A percentile compares a stretch with the other conserved stretches of the same genome.
Conservation (phyloP, 2,329 filamentous ascomycete genomes). For the Amesomyces nigricolor region DNA sequence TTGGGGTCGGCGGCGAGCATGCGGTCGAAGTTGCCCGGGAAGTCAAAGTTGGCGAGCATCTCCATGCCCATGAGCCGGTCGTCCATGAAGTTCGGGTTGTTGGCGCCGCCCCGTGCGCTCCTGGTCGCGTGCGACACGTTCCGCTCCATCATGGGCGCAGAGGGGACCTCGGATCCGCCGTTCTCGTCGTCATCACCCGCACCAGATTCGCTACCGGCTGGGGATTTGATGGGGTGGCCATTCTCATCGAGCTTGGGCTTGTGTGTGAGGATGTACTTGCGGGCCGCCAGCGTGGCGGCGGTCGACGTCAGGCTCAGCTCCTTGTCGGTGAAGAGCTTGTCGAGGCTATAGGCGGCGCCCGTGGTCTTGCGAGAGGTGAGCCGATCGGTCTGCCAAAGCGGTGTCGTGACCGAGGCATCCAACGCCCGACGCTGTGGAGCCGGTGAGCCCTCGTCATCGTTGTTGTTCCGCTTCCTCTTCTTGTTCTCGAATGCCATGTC, state of each 20-base stretch:
- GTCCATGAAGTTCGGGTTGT: slow-evolving; percentile 51
- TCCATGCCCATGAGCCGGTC: slow-evolving; percentile 56
- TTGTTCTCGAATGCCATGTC: slow-evolving; percentile 52
- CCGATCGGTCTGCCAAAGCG: slow-evolving; percentile 58
- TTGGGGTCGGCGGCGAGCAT: slow-evolving; percentile 52
- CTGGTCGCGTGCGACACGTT: slow-evolving; percentile 59
- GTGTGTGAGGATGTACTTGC: slow-evolving; percentile 56
- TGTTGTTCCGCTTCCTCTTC: slow-evolving; percentile 54
- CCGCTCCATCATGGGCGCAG: slow-evolving; percentile 56
- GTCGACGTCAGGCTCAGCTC: slow-evolving; percentile 63
- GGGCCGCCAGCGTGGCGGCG: slow-evolving; percentile 54
- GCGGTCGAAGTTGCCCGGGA: slow-evolving; percentile 53
- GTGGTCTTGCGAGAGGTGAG: slow-evolving; percentile 50
- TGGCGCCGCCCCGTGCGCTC: slow-evolving; percentile 51
- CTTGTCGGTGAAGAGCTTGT: slow-evolving; percentile 66
- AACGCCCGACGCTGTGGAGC: slow-evolving; percentile 50
- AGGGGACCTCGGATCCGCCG: slow-evolving; percentile 42
- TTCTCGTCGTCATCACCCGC: slow-evolving; percentile 47
- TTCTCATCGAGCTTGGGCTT: slow-evolving; percentile 45
- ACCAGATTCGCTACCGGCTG: slow-evolving; percentile 49
- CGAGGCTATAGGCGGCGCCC: slow-evolving; percentile 58
- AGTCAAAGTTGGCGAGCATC: slow-evolving; percentile 53
- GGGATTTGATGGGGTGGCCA: slow-evolving; percentile 45
- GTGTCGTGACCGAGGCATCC: slow-evolving; percentile 53
- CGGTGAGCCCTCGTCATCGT: slow-evolving; percentile 59